Conservation (phyloP, 169 alveolate genomes). For the Plasmodium inui region DNA sequence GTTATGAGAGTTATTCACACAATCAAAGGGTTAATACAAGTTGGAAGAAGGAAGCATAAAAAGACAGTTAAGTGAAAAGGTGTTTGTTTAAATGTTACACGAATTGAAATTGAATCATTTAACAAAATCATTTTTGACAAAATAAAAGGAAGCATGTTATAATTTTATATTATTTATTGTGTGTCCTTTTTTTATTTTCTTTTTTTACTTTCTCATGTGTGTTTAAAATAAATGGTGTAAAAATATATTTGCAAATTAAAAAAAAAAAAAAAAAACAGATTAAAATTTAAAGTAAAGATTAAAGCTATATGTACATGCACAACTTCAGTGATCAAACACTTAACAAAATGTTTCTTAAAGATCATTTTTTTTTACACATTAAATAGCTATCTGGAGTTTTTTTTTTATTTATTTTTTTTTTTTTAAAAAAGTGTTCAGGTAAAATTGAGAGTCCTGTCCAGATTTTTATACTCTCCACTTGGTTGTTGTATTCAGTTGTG, state of each 20-base stretch:
- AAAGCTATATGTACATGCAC: slow-evolving; percentile 23
- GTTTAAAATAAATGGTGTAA: slow-evolving; percentile 13
- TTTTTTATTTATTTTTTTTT: slow-evolving; percentile 38
- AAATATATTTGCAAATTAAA: neutral
- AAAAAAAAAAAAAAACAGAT: neutral
- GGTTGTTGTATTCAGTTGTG: slow-evolving; percentile 4
- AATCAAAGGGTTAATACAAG: slow-evolving; percentile 8
- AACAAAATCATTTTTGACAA: slow-evolving; percentile 3
- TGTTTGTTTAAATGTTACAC: neutral
- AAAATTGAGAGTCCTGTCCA: neutral
- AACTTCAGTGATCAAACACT: slow-evolving; percentile 9
- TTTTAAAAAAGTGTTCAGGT: neutral
- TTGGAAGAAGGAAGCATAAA: neutral
- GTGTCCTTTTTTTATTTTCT: slow-evolving; percentile 10
- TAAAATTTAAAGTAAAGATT: slow-evolving; percentile 1
- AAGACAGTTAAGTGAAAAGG: slow-evolving; percentile 10
- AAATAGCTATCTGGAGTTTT: neutral
- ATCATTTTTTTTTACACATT: neutral
- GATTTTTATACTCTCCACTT: slow-evolving; percentile 8
- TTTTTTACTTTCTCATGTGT: neutral
- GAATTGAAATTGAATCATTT: slow-evolving; percentile 16
- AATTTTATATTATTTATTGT: neutral
- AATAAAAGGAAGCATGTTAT: slow-evolving; percentile 1
- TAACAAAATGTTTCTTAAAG: slow-evolving; percentile 1
- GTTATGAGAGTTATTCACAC: slow-evolving; percentile 13